phyloP scores from a whole-genome alignment of 768 basidiomycete genomes.

The Boletales sp. region DNA sequence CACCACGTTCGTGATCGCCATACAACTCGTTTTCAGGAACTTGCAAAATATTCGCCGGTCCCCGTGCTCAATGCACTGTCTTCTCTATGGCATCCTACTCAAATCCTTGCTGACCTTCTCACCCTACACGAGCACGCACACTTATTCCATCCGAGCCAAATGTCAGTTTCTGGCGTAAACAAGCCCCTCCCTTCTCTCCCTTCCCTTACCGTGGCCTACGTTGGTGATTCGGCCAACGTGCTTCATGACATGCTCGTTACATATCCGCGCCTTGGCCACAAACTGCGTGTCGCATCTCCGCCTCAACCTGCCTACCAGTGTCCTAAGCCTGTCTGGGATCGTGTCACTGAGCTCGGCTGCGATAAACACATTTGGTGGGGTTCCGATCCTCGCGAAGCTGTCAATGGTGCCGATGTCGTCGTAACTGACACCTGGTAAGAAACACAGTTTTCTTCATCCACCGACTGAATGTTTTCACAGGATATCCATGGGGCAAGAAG shows the following conservation, averaged over 20 bases:
- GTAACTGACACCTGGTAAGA: slow-evolving; percentile 94
- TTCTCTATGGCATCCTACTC: slow-evolving; percentile 94
- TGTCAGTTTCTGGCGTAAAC: slow-evolving; percentile 4
- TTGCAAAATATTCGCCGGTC: slow-evolving; percentile 85
- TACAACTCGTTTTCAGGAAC: slow-evolving; percentile 52
- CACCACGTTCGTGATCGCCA: background rate
- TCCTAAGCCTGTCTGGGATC: slow-evolving; percentile 73
- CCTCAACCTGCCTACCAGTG: slow-evolving; percentile 56
- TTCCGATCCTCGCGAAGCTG: slow-evolving; percentile 79
- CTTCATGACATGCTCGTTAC: slow-evolving; percentile 97
- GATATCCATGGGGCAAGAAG: slow-evolving; percentile 99
- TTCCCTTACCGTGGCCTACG: slow-evolving; percentile 86
- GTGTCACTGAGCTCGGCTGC: slow-evolving; percentile 71
- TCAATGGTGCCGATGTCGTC: slow-evolving; percentile 88
- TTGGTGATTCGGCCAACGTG: slow-evolving; percentile 94
- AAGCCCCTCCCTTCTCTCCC: slow-evolving; percentile 51
- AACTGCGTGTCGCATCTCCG: slow-evolving; percentile 82
- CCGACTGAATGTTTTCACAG: slow-evolving; percentile 34
- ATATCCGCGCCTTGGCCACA: slow-evolving; percentile 87
- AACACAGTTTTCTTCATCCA: background rate
- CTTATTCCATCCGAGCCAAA: slow-evolving; percentile 40
- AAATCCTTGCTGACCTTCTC: slow-evolving; percentile 89
- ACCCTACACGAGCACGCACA: slow-evolving; percentile 78
- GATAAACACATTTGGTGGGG: slow-evolving; percentile 74
- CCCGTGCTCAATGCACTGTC: slow-evolving; percentile 97